These are phyloP conservation scores for Claviceps fusiformis DNA, from an alignment of 2,329 filamentous ascomycete species.

Conservation along the genomic window DNA sequence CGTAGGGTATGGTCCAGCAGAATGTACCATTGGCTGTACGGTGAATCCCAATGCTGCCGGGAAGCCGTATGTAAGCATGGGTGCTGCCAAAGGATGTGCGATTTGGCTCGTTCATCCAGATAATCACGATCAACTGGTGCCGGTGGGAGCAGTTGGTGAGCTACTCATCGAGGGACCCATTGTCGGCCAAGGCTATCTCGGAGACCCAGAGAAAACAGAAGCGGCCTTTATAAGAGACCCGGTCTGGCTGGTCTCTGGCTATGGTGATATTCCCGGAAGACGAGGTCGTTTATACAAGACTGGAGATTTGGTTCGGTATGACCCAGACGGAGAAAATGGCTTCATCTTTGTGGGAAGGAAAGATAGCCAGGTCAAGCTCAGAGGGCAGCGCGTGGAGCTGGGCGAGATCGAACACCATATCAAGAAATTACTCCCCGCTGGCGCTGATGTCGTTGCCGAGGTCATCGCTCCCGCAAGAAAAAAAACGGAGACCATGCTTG, in stretches of 20 bases:
- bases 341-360: conserved; percentile 34
- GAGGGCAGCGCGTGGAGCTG: conserved; percentile 39
- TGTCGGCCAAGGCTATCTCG: conserved; percentile 35
- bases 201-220: conserved; percentile 30
- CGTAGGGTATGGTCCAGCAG: neutral
- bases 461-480: neutral
- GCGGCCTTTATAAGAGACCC: conserved; percentile 29
- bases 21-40: neutral
- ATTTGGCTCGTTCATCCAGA: conserved; percentile 4
- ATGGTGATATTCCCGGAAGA: neutral
- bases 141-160: conserved; percentile 22
- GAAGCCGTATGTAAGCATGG: conserved; percentile 1
- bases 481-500: neutral
- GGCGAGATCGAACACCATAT: conserved; percentile 11
- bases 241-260: conserved; percentile 11
- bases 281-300: conserved; percentile 28
- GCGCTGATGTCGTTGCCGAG: neutral
- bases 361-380: conserved; percentile 41
- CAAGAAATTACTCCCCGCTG: neutral
- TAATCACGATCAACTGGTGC: conserved; percentile 10
- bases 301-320: conserved; percentile 31
- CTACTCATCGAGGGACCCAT: conserved; percentile 27
- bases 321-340: conserved; percentile 12
- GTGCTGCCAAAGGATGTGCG: neutral
- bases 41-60: neutral